phyloP scores from a whole-genome alignment of 75 land plant species.

The Sequoiadendron giganteum region DNA sequence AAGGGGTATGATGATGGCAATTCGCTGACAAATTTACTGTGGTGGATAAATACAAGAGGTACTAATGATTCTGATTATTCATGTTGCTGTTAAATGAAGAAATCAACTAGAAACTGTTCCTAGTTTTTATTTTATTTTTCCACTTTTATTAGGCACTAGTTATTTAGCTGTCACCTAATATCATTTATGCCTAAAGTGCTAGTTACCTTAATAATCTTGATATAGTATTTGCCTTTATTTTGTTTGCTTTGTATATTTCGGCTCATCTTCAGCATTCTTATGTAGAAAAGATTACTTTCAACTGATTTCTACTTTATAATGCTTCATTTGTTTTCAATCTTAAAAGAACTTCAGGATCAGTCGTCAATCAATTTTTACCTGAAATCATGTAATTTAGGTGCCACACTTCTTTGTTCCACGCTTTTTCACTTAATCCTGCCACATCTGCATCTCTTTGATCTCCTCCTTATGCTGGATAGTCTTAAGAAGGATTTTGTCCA shows the following conservation, averaged over 20 bases:
- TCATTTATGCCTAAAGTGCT: not conserved
- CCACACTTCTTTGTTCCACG: not conserved
- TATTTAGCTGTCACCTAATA: not conserved
- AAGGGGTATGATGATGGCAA: slow-evolving; percentile 34
- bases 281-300: not conserved
- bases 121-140: not conserved
- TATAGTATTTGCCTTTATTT: not conserved
- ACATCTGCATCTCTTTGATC: not conserved
- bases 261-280: not conserved
- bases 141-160: not conserved
- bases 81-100: not conserved
- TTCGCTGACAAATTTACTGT: slow-evolving; percentile 29
- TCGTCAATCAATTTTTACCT: not conserved
- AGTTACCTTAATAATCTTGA: not conserved
- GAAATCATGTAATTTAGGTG: not conserved
- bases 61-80: not conserved
- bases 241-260: not conserved
- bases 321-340: not conserved
- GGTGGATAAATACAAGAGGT: slow-evolving; percentile 32
- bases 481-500: not conserved
- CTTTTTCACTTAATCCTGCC: not conserved
- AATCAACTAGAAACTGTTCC: not conserved
- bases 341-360: not conserved
- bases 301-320: not conserved
- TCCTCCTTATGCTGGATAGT: not conserved